phyloP scores from a whole-genome alignment of 768 basidiomycete genomes.

The Hygrocybe coccinea region DNA sequence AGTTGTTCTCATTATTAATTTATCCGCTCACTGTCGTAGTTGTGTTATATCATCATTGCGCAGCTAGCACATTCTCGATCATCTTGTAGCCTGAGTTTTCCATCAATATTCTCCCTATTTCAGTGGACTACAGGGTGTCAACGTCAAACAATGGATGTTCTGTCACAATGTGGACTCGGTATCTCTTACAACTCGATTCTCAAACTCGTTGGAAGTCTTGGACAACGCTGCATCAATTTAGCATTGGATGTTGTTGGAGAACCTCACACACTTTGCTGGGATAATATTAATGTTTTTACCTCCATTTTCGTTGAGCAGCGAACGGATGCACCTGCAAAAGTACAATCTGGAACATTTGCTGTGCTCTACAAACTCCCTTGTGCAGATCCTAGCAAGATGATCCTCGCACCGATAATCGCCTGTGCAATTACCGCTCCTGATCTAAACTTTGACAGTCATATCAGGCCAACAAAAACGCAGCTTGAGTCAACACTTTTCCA shows the following conservation, averaged over 20 bases:
- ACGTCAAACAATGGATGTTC: constrained; percentile 12
- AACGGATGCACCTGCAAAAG: constrained; percentile 23
- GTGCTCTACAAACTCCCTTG: constrained; percentile 27
- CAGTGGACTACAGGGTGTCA: constrained; percentile 9
- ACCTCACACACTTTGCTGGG: constrained; percentile 8
- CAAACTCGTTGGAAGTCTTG: constrained; percentile 3
- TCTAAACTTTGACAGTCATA: constrained; percentile 14
- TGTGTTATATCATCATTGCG: constrained; percentile 10
- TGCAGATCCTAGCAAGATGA: constrained; percentile 15
- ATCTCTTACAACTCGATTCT: constrained; percentile 13
- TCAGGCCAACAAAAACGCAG: constrained; percentile 12
- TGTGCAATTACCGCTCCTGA: constrained; percentile 1
- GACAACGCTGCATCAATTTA: neutral
- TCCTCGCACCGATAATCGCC: constrained; percentile 20
- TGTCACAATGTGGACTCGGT: constrained; percentile 8
- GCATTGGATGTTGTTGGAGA: neutral
- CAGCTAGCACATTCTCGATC: constrained; percentile 10
- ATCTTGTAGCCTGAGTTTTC: constrained; percentile 8
- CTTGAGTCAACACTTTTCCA: neutral
- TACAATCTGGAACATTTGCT: constrained; percentile 33
- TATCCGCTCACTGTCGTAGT: neutral
- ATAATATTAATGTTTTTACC: constrained; percentile 27
- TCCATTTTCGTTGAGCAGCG: constrained; percentile 33
- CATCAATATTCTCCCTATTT: constrained; percentile 11
- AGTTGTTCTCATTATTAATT: neutral